phyloP scores from a whole-genome alignment of 805 yeast species.

The Lachancea fermentati region DNA sequence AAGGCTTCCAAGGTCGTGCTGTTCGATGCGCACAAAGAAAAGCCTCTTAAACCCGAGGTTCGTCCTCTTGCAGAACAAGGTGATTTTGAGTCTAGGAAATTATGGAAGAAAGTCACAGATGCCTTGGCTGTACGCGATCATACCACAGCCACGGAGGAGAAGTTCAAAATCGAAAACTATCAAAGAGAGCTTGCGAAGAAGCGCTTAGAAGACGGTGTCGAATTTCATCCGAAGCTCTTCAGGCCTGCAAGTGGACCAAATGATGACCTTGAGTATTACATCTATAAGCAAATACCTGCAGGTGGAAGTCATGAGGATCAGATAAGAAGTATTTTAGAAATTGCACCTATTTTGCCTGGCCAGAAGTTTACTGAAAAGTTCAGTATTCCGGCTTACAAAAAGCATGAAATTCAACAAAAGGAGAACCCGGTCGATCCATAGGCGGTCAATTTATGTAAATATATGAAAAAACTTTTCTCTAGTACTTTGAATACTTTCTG shows the following conservation, averaged over 20 bases:
- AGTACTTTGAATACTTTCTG: too few species aligned
- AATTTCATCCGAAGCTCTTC: constrained; percentile 77
- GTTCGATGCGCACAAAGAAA: constrained; percentile 55
- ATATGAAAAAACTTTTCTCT: too few species aligned
- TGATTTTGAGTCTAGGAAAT: constrained; percentile 67
- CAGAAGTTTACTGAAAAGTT: constrained; percentile 62
- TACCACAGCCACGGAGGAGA: constrained; percentile 78
- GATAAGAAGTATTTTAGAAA: constrained; percentile 49
- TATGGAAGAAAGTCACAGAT: constrained; percentile 78
- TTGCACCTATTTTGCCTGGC: constrained; percentile 82
- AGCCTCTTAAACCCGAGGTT: constrained; percentile 57
- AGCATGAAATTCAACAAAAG: constrained; percentile 33
- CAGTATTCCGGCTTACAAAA: constrained; percentile 61
- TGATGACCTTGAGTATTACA: constrained; percentile 54
- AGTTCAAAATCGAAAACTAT: constrained; percentile 77
- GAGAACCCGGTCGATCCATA: background rate
- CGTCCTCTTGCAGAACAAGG: constrained; percentile 79
- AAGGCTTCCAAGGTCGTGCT: constrained; percentile 45
- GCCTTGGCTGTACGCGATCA: constrained; percentile 82
- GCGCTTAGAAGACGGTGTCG: constrained; percentile 71
- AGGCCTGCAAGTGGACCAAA: constrained; percentile 38
- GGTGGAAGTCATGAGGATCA: constrained; percentile 47
- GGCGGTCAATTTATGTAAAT: background rate
- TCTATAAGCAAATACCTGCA: constrained; percentile 59
- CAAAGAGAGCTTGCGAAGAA: constrained; percentile 73